Percentiles rank a stretch among this genome's conserved stretches.
Conservation (phyloP, 768 basidiomycete genomes). For the Termitomyces eurrhizus region DNA sequence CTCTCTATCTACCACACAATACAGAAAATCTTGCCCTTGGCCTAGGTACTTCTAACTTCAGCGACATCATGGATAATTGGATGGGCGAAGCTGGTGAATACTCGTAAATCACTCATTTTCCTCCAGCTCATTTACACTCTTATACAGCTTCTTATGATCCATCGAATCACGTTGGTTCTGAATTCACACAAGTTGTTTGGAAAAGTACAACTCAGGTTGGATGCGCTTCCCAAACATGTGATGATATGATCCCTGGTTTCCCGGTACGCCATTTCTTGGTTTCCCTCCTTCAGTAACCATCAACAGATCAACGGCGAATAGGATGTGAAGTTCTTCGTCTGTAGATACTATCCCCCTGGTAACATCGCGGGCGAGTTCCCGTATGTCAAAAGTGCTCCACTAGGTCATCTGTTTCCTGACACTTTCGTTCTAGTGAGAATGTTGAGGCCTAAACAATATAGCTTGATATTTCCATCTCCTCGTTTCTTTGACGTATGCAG, state of each 20-base stretch:
- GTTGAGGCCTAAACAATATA: slow-evolving; percentile 33
- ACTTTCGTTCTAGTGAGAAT: slow-evolving; percentile 31
- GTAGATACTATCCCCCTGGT: slow-evolving; percentile 63
- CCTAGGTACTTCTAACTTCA: slow-evolving; percentile 51
- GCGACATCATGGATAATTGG: slow-evolving; percentile 53
- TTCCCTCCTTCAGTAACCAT: neutral
- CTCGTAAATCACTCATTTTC: neutral
- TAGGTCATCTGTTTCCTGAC: neutral
- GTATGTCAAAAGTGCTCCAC: slow-evolving; percentile 33
- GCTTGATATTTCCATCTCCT: neutral
- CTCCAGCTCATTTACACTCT: neutral
- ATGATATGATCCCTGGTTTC: slow-evolving; percentile 46
- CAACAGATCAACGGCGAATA: slow-evolving; percentile 21
- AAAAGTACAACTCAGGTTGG: slow-evolving; percentile 60
- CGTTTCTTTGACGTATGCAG: slow-evolving; percentile 3
- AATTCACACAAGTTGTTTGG: slow-evolving; percentile 80
- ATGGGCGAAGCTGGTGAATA: slow-evolving; percentile 61
- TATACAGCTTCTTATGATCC: slow-evolving; percentile 51
- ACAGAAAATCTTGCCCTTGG: slow-evolving; percentile 73
- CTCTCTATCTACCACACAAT: neutral
- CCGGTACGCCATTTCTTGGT: slow-evolving; percentile 38
- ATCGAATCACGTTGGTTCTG: slow-evolving; percentile 53
- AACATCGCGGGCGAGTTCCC: slow-evolving; percentile 60
- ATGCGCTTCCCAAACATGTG: slow-evolving; percentile 54
- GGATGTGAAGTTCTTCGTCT: slow-evolving; percentile 59